Evolutionary conservation across 164 flowering plant species (phyloP).

Genomic region (Dillenia suffruticosa): DNA sequence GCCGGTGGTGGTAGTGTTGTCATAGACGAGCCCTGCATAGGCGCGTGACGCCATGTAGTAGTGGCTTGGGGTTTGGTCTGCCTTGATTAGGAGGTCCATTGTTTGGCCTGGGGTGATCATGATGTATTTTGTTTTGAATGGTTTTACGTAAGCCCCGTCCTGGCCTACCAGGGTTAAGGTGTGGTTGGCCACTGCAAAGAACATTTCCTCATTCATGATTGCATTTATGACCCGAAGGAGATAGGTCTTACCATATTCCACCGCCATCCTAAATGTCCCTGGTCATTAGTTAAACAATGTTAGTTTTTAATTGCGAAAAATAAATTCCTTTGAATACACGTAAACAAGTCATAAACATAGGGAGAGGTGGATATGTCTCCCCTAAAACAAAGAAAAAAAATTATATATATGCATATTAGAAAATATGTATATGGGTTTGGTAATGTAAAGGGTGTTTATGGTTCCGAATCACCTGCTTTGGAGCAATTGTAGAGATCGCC

Average conservation of each 20-base stretch:
- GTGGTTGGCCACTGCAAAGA: constrained; percentile 15
- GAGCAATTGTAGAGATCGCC: neutral
- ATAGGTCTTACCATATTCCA: constrained; percentile 13
- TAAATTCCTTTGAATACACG: no score
- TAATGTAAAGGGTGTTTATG: neutral
- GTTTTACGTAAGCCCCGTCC: constrained; percentile 14
- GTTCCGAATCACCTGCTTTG: neutral
- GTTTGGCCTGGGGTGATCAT: constrained; percentile 21
- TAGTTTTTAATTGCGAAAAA: no score
- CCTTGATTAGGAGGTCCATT: constrained; percentile 17
- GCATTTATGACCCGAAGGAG: constrained; percentile 21
- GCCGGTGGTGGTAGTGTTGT: constrained; percentile 27
- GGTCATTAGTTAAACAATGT: neutral
- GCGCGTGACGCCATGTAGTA: constrained; percentile 15
- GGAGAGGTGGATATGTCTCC: no score
- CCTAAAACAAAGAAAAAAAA: no score
- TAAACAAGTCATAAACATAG: no score
- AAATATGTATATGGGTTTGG: no score
- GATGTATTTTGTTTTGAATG: constrained; percentile 8
- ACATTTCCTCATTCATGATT: constrained; percentile 12
- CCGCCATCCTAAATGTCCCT: constrained; percentile 2
- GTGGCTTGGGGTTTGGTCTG: constrained; percentile 9
- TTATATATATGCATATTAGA: no score
- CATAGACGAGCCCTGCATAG: constrained; percentile 6
- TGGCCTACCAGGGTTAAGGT: constrained; percentile 8